A percentile compares a stretch with the other conserved stretches of the same genome.
These are phyloP conservation scores for Candida boidinii DNA, from an alignment of 805 yeast genomes.

Conservation along the genomic window DNA sequence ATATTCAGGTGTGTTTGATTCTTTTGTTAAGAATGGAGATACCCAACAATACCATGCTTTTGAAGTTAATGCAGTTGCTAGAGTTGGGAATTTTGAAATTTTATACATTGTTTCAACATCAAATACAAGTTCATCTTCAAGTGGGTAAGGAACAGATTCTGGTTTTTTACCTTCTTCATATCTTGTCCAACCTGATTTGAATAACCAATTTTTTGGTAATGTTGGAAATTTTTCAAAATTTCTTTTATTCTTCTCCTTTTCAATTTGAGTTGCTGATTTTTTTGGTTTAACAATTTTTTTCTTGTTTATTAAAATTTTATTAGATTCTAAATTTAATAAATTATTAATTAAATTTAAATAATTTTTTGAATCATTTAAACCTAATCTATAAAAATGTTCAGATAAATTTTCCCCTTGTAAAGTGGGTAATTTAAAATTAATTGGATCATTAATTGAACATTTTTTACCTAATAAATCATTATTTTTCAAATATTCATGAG, in stretches of 20 bases:
- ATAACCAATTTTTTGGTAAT: constrained; percentile 45
- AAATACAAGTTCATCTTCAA: constrained; percentile 66
- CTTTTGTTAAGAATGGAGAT: constrained; percentile 69
- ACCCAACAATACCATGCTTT: constrained; percentile 94
- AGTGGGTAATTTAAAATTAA: constrained; percentile 53
- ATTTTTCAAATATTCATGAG: constrained; percentile 47
- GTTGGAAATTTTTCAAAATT: too few relatives aligned
- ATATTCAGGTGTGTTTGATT: constrained; percentile 32
- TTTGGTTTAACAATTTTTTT: not conserved
- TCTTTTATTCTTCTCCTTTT: too few relatives aligned
- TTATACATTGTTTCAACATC: constrained; percentile 87
- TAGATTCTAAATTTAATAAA: constrained; percentile 30
- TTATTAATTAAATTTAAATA: constrained; percentile 44
- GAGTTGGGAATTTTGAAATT: constrained; percentile 59
- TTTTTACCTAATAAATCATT: constrained; percentile 71
- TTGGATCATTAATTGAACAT: constrained; percentile 54
- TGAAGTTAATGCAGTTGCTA: constrained; percentile 73
- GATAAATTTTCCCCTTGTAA: constrained; percentile 68
- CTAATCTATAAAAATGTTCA: constrained; percentile 78
- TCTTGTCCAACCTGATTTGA: constrained; percentile 73
- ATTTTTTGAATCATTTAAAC: constrained; percentile 48
- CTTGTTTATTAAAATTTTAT: too few relatives aligned
- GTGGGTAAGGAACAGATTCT: constrained; percentile 53
- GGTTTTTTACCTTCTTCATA: constrained; percentile 54
- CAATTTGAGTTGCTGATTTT: constrained; percentile 21